Evolutionary conservation across 495 filamentous ascomycete species (phyloP).

Genomic region (Aspergillus conjunctus): DNA sequence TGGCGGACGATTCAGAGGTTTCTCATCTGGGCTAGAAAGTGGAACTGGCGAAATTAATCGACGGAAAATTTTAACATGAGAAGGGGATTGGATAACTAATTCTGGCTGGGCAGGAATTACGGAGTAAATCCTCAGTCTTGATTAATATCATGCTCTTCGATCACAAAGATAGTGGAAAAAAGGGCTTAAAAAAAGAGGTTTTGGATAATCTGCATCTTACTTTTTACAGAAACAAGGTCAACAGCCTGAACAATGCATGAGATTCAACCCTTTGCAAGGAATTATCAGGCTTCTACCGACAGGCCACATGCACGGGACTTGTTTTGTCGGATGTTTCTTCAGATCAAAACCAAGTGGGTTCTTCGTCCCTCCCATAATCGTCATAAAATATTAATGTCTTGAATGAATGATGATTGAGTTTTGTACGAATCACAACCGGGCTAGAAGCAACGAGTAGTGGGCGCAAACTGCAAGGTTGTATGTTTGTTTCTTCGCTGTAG

Average conservation of each 20-base stretch:
- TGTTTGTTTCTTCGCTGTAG: too few species aligned
- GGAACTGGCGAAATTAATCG: too few species aligned
- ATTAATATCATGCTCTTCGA: not conserved
- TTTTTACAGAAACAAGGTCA: not conserved
- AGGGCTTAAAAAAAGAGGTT: conserved; percentile 3
- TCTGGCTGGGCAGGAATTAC: too few species aligned
- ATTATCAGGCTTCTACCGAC: conserved; percentile 10
- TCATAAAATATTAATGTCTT: not conserved
- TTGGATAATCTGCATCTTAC: not conserved
- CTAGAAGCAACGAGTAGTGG: not conserved
- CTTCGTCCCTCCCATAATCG: not conserved
- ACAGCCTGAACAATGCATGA: conserved; percentile 1
- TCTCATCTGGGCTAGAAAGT: too few species aligned
- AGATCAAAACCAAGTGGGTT: not conserved
- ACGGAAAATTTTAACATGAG: too few species aligned
- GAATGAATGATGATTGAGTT: not conserved
- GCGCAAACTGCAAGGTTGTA: not conserved
- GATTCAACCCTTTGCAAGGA: conserved; percentile 2
- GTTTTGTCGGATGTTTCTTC: not conserved
- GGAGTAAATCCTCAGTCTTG: too few species aligned
- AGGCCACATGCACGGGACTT: not conserved
- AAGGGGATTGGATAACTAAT: too few species aligned
- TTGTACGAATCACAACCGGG: not conserved
- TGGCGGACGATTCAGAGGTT: too few species aligned
- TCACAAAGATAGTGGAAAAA: not conserved